Evolutionary conservation across 352 stramenopile species (phyloP).

Genomic region (Phytophthora quininea): DNA sequence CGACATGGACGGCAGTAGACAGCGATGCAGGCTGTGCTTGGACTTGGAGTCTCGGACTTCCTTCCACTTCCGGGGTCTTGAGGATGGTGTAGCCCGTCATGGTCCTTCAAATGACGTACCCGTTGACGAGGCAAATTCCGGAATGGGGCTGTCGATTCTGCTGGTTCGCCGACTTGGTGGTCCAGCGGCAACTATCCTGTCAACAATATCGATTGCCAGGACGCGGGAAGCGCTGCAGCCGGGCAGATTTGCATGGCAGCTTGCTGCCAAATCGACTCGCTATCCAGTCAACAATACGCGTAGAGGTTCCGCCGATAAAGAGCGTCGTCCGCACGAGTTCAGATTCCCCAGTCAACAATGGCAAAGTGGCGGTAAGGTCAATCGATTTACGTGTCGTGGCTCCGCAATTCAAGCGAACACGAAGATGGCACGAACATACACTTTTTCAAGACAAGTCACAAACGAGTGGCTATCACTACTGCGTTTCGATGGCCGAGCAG

Average conservation of each 20-base stretch:
- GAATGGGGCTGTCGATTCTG: conserved; percentile 16
- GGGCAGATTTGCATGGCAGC: background rate
- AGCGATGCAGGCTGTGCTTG: background rate
- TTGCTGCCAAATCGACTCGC: background rate
- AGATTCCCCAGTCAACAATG: conserved; percentile 1
- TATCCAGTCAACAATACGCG: conserved; percentile 4
- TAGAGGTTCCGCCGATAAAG: background rate
- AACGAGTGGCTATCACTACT: background rate
- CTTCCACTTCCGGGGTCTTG: conserved; percentile 38
- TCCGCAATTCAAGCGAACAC: background rate
- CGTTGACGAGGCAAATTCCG: conserved; percentile 18
- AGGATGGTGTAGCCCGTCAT: conserved; percentile 40
- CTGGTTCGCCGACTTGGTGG: background rate
- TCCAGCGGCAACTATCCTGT: background rate
- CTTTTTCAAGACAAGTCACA: background rate
- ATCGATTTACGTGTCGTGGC: too few species aligned
- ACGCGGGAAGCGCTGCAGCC: background rate
- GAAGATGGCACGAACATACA: background rate
- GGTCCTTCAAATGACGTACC: background rate
- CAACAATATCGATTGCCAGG: conserved; percentile 1
- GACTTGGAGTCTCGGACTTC: conserved; percentile 3
- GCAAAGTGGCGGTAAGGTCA: too few species aligned
- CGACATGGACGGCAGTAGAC: conserved; percentile 34
- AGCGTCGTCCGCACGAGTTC: background rate
- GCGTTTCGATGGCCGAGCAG: background rate